phyloP scores from a whole-genome alignment of 768 basidiomycete species.

The Cystobasidium onofrii region DNA sequence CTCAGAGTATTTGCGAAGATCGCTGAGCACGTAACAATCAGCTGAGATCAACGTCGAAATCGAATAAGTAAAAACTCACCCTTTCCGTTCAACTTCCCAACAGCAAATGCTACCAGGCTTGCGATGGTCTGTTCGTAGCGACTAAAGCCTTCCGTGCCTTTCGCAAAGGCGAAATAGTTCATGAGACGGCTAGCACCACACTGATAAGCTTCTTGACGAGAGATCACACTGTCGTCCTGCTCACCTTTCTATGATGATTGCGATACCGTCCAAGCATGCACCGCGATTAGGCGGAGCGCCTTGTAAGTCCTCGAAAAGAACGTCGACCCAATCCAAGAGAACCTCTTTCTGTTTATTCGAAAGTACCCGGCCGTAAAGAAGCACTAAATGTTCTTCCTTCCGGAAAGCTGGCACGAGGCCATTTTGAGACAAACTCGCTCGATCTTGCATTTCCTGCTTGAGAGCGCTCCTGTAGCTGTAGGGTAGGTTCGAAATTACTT shows the following conservation, averaged over 20 bases:
- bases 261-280: constrained; percentile 48
- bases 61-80: constrained; percentile 33
- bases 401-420: constrained; percentile 8
- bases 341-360: neutral
- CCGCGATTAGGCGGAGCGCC: constrained; percentile 48
- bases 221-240: neutral
- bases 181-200: constrained; percentile 43
- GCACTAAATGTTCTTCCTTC: constrained; percentile 8
- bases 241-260: constrained; percentile 47
- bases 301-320: constrained; percentile 45
- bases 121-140: constrained; percentile 46
- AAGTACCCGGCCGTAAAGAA: neutral
- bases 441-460: constrained; percentile 8
- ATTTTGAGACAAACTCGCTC: constrained; percentile 1
- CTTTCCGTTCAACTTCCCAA: constrained; percentile 49
- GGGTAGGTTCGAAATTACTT: neutral
- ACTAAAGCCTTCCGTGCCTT: constrained; percentile 37
- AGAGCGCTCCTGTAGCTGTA: neutral
- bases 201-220: neutral
- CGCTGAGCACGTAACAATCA: constrained; percentile 2
- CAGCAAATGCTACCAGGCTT: constrained; percentile 46
- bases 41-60: neutral
- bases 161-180: constrained; percentile 42
- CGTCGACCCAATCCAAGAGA: constrained; percentile 38
- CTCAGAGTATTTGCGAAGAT: constrained; percentile 50